Percentiles rank a stretch among this genome's conserved stretches.
These are phyloP conservation scores for Sutorius australiensis DNA, from an alignment of 768 basidiomycete species.

Conservation along the genomic window DNA sequence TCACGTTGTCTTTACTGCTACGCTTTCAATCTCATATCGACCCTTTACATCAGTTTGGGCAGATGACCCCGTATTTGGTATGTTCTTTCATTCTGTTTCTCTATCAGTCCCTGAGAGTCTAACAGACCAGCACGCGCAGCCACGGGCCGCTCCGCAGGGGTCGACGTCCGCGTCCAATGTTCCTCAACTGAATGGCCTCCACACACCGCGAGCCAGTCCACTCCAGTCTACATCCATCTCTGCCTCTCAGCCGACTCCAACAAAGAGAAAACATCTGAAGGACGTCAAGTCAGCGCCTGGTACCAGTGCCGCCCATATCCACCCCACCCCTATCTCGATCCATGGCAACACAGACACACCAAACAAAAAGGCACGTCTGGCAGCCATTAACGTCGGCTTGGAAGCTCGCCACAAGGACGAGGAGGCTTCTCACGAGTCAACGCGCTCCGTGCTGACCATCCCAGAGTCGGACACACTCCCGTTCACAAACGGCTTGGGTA, in stretches of 20 bases:
- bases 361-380: conserved; percentile 1
- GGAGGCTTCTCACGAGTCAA: background rate
- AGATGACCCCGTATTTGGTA: conserved; percentile 24
- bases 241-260: background rate
- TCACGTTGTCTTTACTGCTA: background rate
- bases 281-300: background rate
- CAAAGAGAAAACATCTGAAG: conserved; percentile 4
- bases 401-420: background rate
- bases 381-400: conserved; percentile 14
- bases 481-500: conserved; percentile 12
- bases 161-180: background rate
- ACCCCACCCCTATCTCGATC: background rate
- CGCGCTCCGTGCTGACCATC: background rate
- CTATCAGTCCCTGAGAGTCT: background rate
- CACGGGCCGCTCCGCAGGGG: background rate
- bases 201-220: conserved; percentile 3
- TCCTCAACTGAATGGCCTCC: background rate
- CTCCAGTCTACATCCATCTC: background rate
- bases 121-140: background rate
- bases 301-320: background rate
- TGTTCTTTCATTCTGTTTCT: background rate
- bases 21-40: background rate
- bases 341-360: background rate
- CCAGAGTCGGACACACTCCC: conserved; percentile 8
- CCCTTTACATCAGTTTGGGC: conserved; percentile 29